Percentiles rank a stretch among this genome's conserved stretches.
Evolutionary conservation across 345 rosid species (phyloP).

Genomic region (Melaleuca alternifolia): DNA sequence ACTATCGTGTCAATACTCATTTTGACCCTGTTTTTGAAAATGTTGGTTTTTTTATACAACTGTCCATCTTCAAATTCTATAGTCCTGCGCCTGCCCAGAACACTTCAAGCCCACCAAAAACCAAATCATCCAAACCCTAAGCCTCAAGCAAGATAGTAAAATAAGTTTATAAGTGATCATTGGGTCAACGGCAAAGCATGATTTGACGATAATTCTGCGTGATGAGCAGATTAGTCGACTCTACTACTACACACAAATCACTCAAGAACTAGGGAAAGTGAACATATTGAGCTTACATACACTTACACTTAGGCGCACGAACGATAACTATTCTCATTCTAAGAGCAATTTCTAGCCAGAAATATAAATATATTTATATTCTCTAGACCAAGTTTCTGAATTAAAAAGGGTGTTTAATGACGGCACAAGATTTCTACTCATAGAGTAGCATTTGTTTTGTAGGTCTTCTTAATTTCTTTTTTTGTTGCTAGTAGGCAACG

Average conservation of each 20-base stretch:
- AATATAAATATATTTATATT: no score
- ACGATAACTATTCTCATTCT: no score
- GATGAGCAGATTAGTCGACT: neutral
- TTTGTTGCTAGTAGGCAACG: no score
- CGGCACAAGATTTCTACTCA: no score
- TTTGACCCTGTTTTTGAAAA: neutral
- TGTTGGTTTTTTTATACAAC: neutral
- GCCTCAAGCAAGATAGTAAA: neutral
- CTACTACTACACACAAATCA: neutral
- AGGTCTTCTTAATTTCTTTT: no score
- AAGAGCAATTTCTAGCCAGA: no score
- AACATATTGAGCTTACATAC: neutral
- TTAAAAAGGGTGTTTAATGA: no score
- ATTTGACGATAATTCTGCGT: neutral
- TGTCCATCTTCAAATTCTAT: neutral
- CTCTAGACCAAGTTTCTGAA: no score
- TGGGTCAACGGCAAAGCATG: neutral
- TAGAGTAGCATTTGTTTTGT: no score
- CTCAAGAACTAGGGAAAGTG: neutral
- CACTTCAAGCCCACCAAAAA: neutral
- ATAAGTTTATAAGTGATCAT: neutral
- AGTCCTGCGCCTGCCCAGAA: neutral
- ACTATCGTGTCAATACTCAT: neutral
- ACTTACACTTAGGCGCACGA: neutral
- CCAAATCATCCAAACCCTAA: neutral